Evolutionary conservation across 2,329 filamentous ascomycete genomes (phyloP), one percentile per base, ranked within the genome.

Genomic region (Phialophora verrucosa): DNA sequence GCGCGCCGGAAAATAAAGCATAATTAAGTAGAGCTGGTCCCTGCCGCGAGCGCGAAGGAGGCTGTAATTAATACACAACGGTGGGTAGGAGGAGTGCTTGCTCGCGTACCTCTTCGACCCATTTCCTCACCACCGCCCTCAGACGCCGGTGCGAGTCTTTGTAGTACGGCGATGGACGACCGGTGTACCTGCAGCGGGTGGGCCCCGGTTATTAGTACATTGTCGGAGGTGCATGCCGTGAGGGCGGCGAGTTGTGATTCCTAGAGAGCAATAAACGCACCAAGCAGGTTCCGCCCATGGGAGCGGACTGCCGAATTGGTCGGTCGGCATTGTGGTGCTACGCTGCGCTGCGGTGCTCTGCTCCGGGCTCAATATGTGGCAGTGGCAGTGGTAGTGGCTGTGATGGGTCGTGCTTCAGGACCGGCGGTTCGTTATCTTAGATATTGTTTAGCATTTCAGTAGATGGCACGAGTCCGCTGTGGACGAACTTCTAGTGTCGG

Each of bases 161-260:
- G 29, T 55, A 55, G 29, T 55, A 55, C 31, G 53, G 53, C 27
- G 53, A 55, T 20, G 53, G 53, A 23, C 23, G 49, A 23, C 49
- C 49, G 8, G 49, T 51, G 20, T 51, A 51, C 49, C 49, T 51
- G 17, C 17, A 20, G 38, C 6, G 6, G 14, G 6, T 44, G 6
- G 3, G 6, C 17, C 7, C 38, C 6, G 2, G 14, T 44, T 44
- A 14, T 38, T 4, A 27, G 27, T 27, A 27, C 35, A 14, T 1
- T 6, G 32, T 10, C 4, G 8, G 11, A 12, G 3, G 32, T 35
- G 6, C 11, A 27, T 27, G 27, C 27, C 27, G 4, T 27, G 31
- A 32, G 10, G 10, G 31, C 31, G 31, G 31, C 10, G 31, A 8
- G 31, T 6, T 8, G 31, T 17, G 38, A 17, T n/a, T 42, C 14